A percentile compares a stretch with the other conserved stretches of the same genome.
phyloP scores from a whole-genome alignment of 345 rosid species.

The Cardamine resedifolia region DNA sequence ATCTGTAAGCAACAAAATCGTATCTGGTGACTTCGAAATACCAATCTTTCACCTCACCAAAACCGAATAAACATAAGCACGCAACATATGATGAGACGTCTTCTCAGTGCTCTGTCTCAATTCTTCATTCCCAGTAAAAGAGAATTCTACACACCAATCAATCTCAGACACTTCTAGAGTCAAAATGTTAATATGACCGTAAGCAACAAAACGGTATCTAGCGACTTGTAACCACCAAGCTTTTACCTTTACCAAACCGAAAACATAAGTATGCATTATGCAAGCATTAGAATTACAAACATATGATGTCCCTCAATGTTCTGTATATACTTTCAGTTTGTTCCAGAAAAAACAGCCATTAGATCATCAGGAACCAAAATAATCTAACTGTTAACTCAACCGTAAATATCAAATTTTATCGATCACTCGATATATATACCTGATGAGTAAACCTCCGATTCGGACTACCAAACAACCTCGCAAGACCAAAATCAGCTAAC shows the following conservation, averaged over 20 bases:
- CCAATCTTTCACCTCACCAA: background rate
- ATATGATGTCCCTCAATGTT: background rate
- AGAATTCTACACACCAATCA: background rate
- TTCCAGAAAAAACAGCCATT: too few relatives aligned
- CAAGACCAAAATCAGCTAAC: conserved; percentile 61
- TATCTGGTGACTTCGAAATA: background rate
- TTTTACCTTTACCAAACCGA: background rate
- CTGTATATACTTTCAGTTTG: too few relatives aligned
- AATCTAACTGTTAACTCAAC: background rate
- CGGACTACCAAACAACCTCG: conserved; percentile 61
- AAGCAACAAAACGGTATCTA: background rate
- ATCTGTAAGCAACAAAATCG: background rate
- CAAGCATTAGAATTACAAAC: background rate
- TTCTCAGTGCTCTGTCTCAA: background rate
- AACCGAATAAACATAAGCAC: background rate
- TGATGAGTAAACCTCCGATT: conserved; percentile 66
- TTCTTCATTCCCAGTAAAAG: background rate
- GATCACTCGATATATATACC: conserved; percentile 24
- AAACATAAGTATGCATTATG: background rate
- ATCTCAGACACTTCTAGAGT: background rate
- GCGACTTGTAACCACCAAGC: background rate
- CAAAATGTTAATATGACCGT: background rate
- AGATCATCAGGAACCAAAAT: too few relatives aligned
- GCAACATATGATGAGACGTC: background rate
- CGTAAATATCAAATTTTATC: background rate